Conservation (phyloP, 2,329 filamentous ascomycete species). For the Pseudogymnoascus sp. region DNA sequence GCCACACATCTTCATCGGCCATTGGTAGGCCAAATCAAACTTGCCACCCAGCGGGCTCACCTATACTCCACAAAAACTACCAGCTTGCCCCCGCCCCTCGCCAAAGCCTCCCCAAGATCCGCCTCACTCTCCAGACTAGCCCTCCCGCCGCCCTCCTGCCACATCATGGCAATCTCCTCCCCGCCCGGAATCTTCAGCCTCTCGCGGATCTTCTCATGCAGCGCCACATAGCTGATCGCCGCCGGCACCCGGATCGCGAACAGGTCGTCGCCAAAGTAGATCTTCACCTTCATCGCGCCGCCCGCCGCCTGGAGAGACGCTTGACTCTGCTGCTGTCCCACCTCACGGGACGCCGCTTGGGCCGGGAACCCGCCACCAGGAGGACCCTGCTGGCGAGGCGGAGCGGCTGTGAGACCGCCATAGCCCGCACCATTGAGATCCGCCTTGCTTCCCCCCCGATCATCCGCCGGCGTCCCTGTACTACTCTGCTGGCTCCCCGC, state of each 20-base stretch:
- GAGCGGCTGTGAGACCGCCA: constrained; percentile 43
- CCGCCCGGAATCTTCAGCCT: constrained; percentile 63
- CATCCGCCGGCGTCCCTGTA: constrained; percentile 50
- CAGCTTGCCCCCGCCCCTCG: neutral
- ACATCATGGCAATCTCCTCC: constrained; percentile 70
- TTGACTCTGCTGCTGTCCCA: constrained; percentile 17
- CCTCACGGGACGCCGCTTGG: neutral
- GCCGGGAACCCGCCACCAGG: neutral
- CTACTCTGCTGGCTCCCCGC: constrained; percentile 60
- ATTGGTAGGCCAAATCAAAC: too few species aligned
- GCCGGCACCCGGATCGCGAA: constrained; percentile 83
- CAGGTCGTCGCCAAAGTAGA: constrained; percentile 85
- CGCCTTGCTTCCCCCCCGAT: constrained; percentile 54
- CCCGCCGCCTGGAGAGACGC: constrained; percentile 35
- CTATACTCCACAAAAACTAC: neutral
- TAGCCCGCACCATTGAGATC: constrained; percentile 53
- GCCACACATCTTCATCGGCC: too few species aligned
- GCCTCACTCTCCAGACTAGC: neutral
- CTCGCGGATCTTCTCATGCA: constrained; percentile 78
- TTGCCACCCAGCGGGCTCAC: neutral
- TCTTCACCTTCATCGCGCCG: constrained; percentile 77
- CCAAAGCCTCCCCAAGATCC: neutral
- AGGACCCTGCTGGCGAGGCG: constrained; percentile 26
- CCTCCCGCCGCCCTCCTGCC: constrained; percentile 60
- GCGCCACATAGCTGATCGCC: constrained; percentile 67